These are phyloP conservation scores for Schwanniomyces pseudopolymorphus DNA, from an alignment of 805 yeast species.

Conservation along the genomic window DNA sequence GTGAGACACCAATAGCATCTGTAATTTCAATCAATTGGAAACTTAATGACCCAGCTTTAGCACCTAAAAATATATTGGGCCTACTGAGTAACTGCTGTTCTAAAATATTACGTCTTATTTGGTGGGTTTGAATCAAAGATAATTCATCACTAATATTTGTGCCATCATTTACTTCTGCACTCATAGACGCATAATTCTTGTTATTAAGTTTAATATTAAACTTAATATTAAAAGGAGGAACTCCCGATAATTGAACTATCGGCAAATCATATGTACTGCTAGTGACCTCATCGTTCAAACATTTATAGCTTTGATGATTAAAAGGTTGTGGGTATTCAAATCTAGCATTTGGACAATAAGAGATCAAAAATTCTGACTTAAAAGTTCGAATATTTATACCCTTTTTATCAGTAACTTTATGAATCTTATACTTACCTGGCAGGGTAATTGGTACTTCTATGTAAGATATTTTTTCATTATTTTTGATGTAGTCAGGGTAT, in stretches of 20 bases:
- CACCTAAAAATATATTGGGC: slow-evolving; percentile 18
- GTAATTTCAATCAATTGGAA: slow-evolving; percentile 33
- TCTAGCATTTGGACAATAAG: slow-evolving; percentile 75
- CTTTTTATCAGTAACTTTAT: slow-evolving; percentile 63
- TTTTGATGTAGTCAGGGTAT: slow-evolving; percentile 20
- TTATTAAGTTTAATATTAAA: slow-evolving; percentile 28
- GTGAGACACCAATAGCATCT: slow-evolving; percentile 33
- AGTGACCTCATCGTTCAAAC: slow-evolving; percentile 43
- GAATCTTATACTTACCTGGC: slow-evolving; percentile 78
- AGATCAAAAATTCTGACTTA: slow-evolving; percentile 62
- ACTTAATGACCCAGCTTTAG: slow-evolving; percentile 23
- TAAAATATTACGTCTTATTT: slow-evolving; percentile 29
- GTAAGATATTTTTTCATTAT: slow-evolving; percentile 49
- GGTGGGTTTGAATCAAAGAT: slow-evolving; percentile 18
- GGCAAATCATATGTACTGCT: slow-evolving; percentile 51
- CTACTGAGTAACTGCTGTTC: slow-evolving; percentile 35
- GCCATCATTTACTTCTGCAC: slow-evolving; percentile 16
- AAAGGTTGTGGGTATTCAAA: slow-evolving; percentile 39
- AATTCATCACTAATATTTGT: slow-evolving; percentile 34
- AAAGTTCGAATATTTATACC: slow-evolving; percentile 59
- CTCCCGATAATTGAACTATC: slow-evolving; percentile 62
- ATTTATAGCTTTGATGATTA: slow-evolving; percentile 44
- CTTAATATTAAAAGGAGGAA: slow-evolving; percentile 57
- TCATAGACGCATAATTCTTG: slow-evolving; percentile 17
- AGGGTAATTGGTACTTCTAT: slow-evolving; percentile 61